phyloP scores from a whole-genome alignment of 352 stramenopile genomes.

The Chrysophaeum taylorii region DNA sequence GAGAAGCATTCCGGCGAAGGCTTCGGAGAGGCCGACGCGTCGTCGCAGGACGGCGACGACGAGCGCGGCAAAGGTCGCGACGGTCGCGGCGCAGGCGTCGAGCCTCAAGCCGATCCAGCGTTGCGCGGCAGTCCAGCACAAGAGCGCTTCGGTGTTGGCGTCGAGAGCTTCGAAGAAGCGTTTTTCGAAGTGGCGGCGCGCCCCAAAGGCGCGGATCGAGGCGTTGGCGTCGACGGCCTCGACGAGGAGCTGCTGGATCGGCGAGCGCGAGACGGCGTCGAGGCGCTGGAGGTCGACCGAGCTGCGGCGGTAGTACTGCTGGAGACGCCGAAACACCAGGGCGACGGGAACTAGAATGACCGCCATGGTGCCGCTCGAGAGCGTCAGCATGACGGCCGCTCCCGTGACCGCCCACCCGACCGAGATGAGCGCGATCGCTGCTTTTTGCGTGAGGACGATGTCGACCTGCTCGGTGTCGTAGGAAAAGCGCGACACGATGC shows the following conservation, averaged over 20 bases:
- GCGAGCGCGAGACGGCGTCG: conserved; percentile 45
- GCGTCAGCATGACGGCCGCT: conserved; percentile 39
- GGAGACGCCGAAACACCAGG: conserved; percentile 40
- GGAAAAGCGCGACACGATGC: conserved; percentile 61
- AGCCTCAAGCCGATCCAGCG: conserved; percentile 51
- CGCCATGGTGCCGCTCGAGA: conserved; percentile 27
- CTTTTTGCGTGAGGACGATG: conserved; percentile 45
- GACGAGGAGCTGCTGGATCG: conserved; percentile 43
- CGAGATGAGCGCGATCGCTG: conserved; percentile 51
- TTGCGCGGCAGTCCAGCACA: conserved; percentile 52
- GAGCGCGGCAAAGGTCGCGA: conserved; percentile 35
- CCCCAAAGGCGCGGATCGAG: conserved; percentile 45
- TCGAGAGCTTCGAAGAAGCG: conserved; percentile 40
- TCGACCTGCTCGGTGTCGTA: conserved; percentile 58
- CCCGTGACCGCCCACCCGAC: conserved; percentile 44
- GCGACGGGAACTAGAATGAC: conserved; percentile 31
- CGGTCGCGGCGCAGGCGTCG: conserved; percentile 38
- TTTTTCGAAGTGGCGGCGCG: conserved; percentile 37
- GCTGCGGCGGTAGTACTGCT: conserved; percentile 49
- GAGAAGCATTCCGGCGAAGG: conserved; percentile 72
- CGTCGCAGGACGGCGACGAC: conserved; percentile 6
- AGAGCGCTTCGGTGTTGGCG: conserved; percentile 42
- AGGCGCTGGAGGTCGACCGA: conserved; percentile 51
- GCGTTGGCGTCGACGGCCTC: conserved; percentile 48
- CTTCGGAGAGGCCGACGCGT: conserved; percentile 40